Conservation (phyloP, 1,139 yeast species). For the Kodamaea derodonti region DNA sequence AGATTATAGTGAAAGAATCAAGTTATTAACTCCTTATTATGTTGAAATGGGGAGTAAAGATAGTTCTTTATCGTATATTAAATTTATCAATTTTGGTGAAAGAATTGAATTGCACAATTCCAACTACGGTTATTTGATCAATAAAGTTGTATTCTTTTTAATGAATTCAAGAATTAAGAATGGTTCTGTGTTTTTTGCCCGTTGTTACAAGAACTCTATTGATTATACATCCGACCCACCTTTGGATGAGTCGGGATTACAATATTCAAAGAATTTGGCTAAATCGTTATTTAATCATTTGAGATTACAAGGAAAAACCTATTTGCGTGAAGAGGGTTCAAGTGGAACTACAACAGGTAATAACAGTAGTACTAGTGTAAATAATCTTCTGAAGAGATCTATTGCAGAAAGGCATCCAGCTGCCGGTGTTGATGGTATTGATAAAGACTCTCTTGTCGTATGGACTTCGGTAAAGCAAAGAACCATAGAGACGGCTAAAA, state of each 20-base stretch:
- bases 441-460: constrained; percentile 57
- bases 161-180: constrained; percentile 83
- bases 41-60: constrained; percentile 47
- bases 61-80: constrained; percentile 65
- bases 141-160: constrained; percentile 83
- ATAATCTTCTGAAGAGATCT: constrained; percentile 26
- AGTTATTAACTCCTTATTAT: constrained; percentile 48
- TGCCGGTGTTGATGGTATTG: constrained; percentile 46
- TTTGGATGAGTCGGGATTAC: constrained; percentile 54
- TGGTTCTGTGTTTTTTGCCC: constrained; percentile 85
- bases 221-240: constrained; percentile 62
- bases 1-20: constrained; percentile 56
- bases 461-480: constrained; percentile 93
- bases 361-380: constrained; percentile 5
- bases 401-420: constrained; percentile 38
- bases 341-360: neutral
- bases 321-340: constrained; percentile 13
- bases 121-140: constrained; percentile 81
- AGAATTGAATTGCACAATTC: constrained; percentile 75
- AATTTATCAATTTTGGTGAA: constrained; percentile 89
- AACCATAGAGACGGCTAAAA: constrained; percentile 74
- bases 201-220: constrained; percentile 65
- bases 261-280: constrained; percentile 47
- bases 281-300: constrained; percentile 36
- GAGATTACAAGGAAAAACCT: constrained; percentile 27